Evolutionary conservation across 345 rosid species (phyloP), one percentile per base, ranked within the genome.

Genomic region (Theobroma cacao): DNA sequence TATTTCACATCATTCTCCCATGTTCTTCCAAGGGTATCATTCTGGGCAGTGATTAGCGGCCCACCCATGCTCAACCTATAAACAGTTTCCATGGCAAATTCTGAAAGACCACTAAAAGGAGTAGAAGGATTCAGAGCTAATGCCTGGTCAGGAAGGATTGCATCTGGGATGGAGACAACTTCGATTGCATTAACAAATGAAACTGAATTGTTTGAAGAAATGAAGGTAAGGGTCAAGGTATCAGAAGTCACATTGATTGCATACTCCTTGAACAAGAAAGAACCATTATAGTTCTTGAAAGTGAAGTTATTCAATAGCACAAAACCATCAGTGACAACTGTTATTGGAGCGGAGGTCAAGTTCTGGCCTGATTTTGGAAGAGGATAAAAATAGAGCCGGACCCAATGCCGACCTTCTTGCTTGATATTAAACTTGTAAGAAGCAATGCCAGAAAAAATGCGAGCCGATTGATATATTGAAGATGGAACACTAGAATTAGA

Each of bases 51-150:
- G 85, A 97, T 82, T 84, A 93, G 62, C 0, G 99, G 98, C 78
- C 99, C 99, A 38, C 98, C 99, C 91, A 91, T 86, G 86, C 94
- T 97, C 45, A 97, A 75, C 76, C 99, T 88, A 84, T 92, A 94
- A 75, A 97, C 92, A 15, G 98, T 94, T 80, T 97, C 98, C 70
- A 88, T 81, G 20, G 97, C 98, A 48, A 85, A 85, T 50, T 76
- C 86, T 48, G 95, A 91, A 74, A 97, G 92, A 76, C 98, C 98
- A 47, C 62, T 80, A 50, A 91, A 74, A 24, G 92, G 82, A 17
- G 82, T 55, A 20, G 94, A 80, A 24, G 98, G 97, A 80, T 89
- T 87, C 15, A 94, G 45, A 75, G 90, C 82, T 65, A 86, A 41
- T 50, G 98, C 99, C 83, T 86, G 95, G 47, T 91, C 98, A 6